phyloP scores from a whole-genome alignment of 2,329 filamentous ascomycete species.

The Coccinonectria pachysandricola region DNA sequence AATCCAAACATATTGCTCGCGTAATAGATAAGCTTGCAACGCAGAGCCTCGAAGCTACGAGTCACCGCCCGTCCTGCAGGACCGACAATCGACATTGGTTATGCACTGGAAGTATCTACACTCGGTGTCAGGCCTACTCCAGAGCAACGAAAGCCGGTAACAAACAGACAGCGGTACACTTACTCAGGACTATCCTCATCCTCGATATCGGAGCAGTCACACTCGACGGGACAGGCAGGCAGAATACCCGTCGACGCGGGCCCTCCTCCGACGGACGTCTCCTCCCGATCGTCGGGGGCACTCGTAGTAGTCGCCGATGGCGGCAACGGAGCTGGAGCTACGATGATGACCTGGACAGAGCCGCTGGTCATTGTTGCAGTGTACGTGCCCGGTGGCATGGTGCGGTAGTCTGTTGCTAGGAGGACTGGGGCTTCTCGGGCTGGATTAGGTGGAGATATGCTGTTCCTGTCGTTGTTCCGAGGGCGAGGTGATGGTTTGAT shows the following conservation, averaged over 20 bases:
- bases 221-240: slow-evolving; percentile 9
- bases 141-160: too few relatives aligned
- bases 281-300: too few relatives aligned
- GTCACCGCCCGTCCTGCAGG: too few relatives aligned
- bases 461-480: neutral
- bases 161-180: too few relatives aligned
- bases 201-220: slow-evolving; percentile 18
- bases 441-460: neutral
- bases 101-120: too few relatives aligned
- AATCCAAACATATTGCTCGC: too few relatives aligned
- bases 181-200: slow-evolving; percentile 18
- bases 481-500: too few relatives aligned
- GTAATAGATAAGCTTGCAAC: too few relatives aligned
- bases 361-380: slow-evolving; percentile 10
- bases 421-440: neutral
- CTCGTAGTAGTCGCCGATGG: slow-evolving; percentile 2
- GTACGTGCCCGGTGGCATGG: slow-evolving; percentile 17
- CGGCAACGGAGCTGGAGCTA: slow-evolving; percentile 2
- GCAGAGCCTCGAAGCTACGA: too few relatives aligned
- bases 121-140: too few relatives aligned
- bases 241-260: slow-evolving; percentile 1
- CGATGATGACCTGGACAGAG: slow-evolving; percentile 11
- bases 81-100: too few relatives aligned
- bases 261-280: too few relatives aligned
- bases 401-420: slow-evolving; percentile 10